These are phyloP conservation scores for Lojkania enalia DNA, from an alignment of 2,329 filamentous ascomycete genomes.

Conservation along the genomic window DNA sequence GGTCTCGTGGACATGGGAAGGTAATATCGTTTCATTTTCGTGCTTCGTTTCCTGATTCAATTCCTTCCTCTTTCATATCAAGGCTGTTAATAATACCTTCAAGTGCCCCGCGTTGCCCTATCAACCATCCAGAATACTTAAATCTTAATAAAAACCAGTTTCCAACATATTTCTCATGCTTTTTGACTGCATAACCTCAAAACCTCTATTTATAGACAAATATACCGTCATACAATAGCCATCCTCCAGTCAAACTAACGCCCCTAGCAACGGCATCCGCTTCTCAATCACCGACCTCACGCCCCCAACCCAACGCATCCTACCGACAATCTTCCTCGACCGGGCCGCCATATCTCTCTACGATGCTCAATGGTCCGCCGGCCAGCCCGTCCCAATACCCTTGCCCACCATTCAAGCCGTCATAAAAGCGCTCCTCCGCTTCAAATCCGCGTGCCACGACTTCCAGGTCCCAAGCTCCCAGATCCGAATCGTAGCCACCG, in stretches of 20 bases:
- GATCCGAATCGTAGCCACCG: conserved; percentile 79
- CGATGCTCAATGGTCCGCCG: conserved; percentile 66
- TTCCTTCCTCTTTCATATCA: background rate
- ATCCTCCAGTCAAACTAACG: conserved; percentile 17
- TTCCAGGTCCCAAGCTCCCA: conserved; percentile 68
- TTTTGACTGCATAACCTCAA: too few species aligned
- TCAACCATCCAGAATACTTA: background rate
- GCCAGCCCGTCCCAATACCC: conserved; percentile 56
- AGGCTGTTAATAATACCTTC: background rate
- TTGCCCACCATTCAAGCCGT: conserved; percentile 66
- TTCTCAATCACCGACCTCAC: conserved; percentile 87
- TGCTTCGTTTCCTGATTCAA: background rate
- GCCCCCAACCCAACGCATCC: conserved; percentile 69
- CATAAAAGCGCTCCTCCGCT: conserved; percentile 66
- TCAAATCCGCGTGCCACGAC: conserved; percentile 69
- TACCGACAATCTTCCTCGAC: conserved; percentile 77
- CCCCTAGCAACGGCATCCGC: conserved; percentile 81
- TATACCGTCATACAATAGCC: too few species aligned
- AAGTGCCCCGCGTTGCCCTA: background rate
- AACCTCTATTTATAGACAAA: too few species aligned
- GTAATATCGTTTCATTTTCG: conserved; percentile 10
- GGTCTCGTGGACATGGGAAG: conserved; percentile 44
- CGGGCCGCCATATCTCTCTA: conserved; percentile 83
- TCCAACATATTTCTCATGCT: too few species aligned
- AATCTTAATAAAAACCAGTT: too few species aligned